Evolutionary conservation across 2,329 filamentous ascomycete species (phyloP).

Genomic region (Alternaria tenuissima): DNA sequence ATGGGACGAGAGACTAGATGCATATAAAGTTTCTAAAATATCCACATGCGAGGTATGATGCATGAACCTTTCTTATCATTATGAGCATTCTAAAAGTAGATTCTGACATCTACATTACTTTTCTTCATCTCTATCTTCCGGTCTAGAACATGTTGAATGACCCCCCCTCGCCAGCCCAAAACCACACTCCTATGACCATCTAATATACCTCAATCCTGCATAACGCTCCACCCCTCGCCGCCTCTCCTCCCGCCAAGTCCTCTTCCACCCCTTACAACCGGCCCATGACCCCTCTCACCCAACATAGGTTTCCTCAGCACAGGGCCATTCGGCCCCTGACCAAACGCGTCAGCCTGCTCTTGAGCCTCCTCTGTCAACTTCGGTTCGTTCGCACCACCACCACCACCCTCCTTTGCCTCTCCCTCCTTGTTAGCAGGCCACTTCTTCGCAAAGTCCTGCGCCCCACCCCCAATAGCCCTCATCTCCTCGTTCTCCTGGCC

Average conservation of each 20-base stretch:
- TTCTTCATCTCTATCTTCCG: neutral
- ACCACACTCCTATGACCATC: neutral
- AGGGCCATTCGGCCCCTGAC: conserved; percentile 19
- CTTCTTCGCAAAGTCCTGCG: conserved; percentile 45
- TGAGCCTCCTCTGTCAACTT: conserved; percentile 1
- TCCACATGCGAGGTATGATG: neutral
- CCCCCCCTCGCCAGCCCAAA: neutral
- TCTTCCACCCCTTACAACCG: conserved; percentile 27
- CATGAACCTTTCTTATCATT: accelerated
- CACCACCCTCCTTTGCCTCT: neutral
- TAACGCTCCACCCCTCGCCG: conserved; percentile 28
- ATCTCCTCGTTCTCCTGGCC: conserved; percentile 38
- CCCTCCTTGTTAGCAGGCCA: conserved; percentile 19
- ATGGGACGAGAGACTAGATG: neutral
- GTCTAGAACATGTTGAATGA: neutral
- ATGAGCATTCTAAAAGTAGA: neutral
- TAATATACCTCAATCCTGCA: conserved; percentile 19
- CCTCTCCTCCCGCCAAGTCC: conserved; percentile 14
- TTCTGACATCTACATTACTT: neutral
- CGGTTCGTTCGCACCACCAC: neutral
- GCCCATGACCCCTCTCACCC: conserved; percentile 42
- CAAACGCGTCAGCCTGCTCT: conserved; percentile 9
- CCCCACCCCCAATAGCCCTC: conserved; percentile 41
- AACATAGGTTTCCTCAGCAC: conserved; percentile 30
- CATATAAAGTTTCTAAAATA: neutral